Percentiles rank a stretch among this genome's conserved stretches.
Conservation (phyloP, 768 basidiomycete genomes). For the Boletus eberwhitei region DNA sequence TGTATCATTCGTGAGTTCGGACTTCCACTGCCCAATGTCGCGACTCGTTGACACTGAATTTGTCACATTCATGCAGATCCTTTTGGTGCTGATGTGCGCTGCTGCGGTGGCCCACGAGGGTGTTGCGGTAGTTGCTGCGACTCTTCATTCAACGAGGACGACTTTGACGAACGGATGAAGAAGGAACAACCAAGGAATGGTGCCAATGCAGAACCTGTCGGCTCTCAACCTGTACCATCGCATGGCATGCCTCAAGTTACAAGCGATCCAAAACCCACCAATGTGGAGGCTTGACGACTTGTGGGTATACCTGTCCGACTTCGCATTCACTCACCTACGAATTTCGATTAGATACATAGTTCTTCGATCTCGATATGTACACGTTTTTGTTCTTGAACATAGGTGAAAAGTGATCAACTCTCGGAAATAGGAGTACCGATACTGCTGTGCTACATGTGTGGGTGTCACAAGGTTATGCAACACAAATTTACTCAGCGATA, state of each 20-base stretch:
- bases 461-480: background rate
- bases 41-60: background rate
- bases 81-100: conserved; percentile 19
- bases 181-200: conserved; percentile 19
- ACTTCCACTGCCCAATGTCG: background rate
- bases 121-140: conserved; percentile 29
- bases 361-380: background rate
- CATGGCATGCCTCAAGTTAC: conserved; percentile 15
- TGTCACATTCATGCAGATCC: conserved; percentile 11
- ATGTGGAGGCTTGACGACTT: background rate
- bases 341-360: background rate
- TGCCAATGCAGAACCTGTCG: conserved; percentile 7
- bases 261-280: background rate
- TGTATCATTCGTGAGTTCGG: conserved; percentile 24
- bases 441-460: background rate
- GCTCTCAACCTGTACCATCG: conserved; percentile 23
- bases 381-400: background rate
- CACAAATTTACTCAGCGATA: background rate
- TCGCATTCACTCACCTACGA: background rate
- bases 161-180: conserved; percentile 30
- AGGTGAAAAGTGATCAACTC: background rate
- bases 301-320: background rate
- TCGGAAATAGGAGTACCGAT: background rate
- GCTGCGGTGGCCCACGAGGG: conserved; percentile 27
- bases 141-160: conserved; percentile 28